phyloP scores from a whole-genome alignment of 371 early-diverging fungal genomes.

The Rhizomucor pusillus region DNA sequence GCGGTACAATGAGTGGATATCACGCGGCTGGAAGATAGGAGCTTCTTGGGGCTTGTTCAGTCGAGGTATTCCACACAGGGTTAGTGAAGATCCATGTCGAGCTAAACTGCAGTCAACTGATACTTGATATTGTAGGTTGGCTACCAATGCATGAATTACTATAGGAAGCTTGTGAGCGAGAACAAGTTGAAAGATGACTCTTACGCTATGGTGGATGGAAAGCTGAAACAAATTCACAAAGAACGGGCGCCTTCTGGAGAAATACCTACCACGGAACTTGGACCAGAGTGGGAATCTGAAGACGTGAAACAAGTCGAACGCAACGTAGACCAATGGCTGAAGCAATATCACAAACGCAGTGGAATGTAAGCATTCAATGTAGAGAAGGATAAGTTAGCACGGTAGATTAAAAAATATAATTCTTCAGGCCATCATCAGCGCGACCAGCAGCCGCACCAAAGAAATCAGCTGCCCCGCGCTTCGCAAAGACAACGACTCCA shows the following conservation, averaged over 20 bases:
- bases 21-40: constrained; percentile 50
- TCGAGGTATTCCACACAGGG: constrained; percentile 52
- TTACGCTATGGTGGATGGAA: constrained; percentile 52
- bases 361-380: constrained; percentile 23
- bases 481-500: constrained; percentile 12
- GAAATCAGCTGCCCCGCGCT: constrained; percentile 17
- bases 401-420: too few relatives aligned
- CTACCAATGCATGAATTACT: constrained; percentile 65
- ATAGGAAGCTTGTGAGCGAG: constrained; percentile 50
- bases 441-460: constrained; percentile 14
- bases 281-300: constrained; percentile 52
- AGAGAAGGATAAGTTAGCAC: too few relatives aligned
- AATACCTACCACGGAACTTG: constrained; percentile 40
- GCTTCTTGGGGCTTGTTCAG: constrained; percentile 63
- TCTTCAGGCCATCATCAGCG: neutral
- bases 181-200: constrained; percentile 48
- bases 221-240: constrained; percentile 48
- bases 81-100: constrained; percentile 8
- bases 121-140: constrained; percentile 40
- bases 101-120: neutral
- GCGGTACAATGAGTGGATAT: constrained; percentile 54
- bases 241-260: constrained; percentile 29
- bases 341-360: constrained; percentile 45
- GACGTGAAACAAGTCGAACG: constrained; percentile 50
- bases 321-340: constrained; percentile 53